Percentiles rank a stretch among this genome's conserved stretches.
Evolutionary conservation across 306 rosid genomes (phyloP).

Genomic region (Ormosia semicastrata): DNA sequence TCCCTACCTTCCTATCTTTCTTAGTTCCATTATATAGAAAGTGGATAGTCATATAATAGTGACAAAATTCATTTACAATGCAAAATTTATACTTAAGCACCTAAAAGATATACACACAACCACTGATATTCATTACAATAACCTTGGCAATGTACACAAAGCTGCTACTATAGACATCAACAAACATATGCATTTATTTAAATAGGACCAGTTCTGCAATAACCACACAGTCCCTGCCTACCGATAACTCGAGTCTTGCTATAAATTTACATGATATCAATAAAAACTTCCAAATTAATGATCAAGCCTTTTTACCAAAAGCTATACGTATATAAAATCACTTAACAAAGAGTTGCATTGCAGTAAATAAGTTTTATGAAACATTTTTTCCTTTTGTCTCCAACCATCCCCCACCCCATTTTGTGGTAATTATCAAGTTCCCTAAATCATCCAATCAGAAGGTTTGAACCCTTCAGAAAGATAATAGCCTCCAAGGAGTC

Average conservation of each 20-base stretch:
- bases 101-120: slow-evolving; percentile 10
- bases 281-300: neutral
- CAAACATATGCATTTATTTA: neutral
- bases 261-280: neutral
- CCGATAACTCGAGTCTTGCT: neutral
- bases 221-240: neutral
- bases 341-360: neutral
- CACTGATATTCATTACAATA: neutral
- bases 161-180: neutral
- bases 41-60: neutral
- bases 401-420: neutral
- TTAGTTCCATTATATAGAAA: neutral
- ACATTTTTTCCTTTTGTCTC: too few species aligned
- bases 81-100: neutral
- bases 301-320: neutral
- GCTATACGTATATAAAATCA: neutral
- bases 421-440: neutral
- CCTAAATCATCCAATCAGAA: neutral
- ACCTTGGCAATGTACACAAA: neutral
- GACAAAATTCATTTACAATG: neutral
- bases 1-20: neutral
- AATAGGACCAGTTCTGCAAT: neutral
- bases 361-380: neutral
- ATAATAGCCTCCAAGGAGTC: neutral
- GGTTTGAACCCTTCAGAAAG: slow-evolving; percentile 1